Percentiles rank a stretch among this genome's conserved stretches.
phyloP scores from a whole-genome alignment of 2,329 filamentous ascomycete species.

The Sclerotinia trifoliorum region DNA sequence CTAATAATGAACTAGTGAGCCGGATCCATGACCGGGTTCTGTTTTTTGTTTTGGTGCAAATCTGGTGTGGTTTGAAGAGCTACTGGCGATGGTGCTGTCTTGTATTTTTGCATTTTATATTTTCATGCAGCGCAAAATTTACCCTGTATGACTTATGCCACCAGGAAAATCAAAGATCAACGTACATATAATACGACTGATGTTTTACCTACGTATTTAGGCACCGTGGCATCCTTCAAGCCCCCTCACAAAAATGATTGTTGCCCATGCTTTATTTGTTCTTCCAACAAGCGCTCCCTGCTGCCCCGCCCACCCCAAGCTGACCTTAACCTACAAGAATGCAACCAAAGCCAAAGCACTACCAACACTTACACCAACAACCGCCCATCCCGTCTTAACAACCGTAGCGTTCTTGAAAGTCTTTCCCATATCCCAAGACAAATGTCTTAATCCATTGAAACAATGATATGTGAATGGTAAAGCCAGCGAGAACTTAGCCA shows the following conservation, averaged over 20 bases:
- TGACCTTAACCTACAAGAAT: conserved; percentile 28
- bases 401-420: conserved; percentile 64
- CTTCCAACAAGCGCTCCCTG: conserved; percentile 1
- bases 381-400: conserved; percentile 62
- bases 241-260: not conserved
- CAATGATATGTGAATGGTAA: conserved; percentile 67
- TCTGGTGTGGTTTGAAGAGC: not conserved
- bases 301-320: not conserved
- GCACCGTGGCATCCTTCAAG: not conserved
- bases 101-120: not conserved
- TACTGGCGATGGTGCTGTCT: not conserved
- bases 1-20: not conserved
- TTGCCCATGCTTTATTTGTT: conserved; percentile 6
- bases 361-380: conserved; percentile 55
- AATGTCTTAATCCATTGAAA: conserved; percentile 69
- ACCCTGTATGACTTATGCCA: not conserved
- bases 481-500: conserved; percentile 57
- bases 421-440: conserved; percentile 66
- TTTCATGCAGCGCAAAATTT: not conserved
- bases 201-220: not conserved
- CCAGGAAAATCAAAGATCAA: not conserved
- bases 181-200: not conserved
- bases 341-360: conserved; percentile 43
- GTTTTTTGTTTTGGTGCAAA: not conserved
- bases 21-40: not conserved